Percentiles rank a stretch among this genome's conserved stretches.
Evolutionary conservation across 305 asterid genomes (phyloP).

Genomic region (Fraxinus greggii): DNA sequence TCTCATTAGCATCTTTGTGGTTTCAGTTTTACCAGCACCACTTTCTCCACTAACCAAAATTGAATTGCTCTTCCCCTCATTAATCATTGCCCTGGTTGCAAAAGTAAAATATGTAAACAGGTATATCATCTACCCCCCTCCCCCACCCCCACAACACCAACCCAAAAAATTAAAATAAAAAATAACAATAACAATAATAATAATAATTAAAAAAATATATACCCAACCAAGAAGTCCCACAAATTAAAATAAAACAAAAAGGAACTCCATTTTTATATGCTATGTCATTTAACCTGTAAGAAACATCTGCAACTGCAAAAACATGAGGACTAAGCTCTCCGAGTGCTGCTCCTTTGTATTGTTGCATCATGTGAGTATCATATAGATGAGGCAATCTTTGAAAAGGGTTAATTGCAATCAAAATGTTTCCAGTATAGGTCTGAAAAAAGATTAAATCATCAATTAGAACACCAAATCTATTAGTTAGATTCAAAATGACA

Average conservation of each 20-base stretch:
- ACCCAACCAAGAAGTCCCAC: background rate
- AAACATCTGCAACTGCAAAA: conserved; percentile 96
- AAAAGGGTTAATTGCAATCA: conserved; percentile 96
- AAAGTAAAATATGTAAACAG: conserved; percentile 24
- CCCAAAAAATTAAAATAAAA: too few relatives aligned
- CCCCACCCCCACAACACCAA: too few relatives aligned
- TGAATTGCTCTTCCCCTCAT: conserved; percentile 93
- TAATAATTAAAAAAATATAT: too few relatives aligned
- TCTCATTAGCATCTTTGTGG: conserved; percentile 98
- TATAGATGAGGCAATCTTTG: conserved; percentile 98
- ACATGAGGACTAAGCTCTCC: conserved; percentile 99
- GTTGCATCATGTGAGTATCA: conserved; percentile 99
- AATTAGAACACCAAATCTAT: background rate
- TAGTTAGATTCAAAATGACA: background rate
- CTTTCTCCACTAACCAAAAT: conserved; percentile 99
- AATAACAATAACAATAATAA: too few relatives aligned
- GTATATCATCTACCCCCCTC: conserved; percentile 1
- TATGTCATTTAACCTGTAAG: conserved; percentile 63
- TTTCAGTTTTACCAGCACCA: conserved; percentile 99
- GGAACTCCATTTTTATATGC: background rate
- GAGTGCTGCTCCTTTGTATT: conserved; percentile 93
- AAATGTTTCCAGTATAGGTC: conserved; percentile 97
- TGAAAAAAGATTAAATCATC: conserved; percentile 36
- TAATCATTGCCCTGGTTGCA: conserved; percentile 80
- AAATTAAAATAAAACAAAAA: background rate